phyloP scores from a whole-genome alignment of 495 filamentous ascomycete species.

The Penicillium coffeae region DNA sequence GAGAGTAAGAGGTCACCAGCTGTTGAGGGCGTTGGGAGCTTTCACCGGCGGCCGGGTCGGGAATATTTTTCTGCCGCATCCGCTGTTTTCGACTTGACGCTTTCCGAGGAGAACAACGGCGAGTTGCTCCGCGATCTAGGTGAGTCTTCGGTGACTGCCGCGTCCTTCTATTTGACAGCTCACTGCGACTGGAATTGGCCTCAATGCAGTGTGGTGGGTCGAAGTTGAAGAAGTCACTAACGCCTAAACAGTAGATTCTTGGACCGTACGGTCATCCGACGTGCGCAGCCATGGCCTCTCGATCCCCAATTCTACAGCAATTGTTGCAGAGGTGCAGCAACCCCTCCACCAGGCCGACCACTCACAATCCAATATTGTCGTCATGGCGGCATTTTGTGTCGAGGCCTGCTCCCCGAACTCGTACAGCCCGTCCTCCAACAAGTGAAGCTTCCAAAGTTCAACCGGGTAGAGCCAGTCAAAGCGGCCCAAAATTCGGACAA shows the following conservation, averaged over 20 bases:
- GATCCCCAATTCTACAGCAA: conserved; percentile 25
- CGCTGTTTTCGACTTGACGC: conserved; percentile 20
- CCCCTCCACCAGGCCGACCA: conserved; percentile 8
- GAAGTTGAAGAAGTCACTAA: background rate
- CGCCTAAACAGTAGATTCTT: background rate
- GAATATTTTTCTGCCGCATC: conserved; percentile 47
- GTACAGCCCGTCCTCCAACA: conserved; percentile 3
- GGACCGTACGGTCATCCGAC: background rate
- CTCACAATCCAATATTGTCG: conserved; percentile 8
- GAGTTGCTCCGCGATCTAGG: conserved; percentile 6
- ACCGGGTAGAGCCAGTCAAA: background rate
- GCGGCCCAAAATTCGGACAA: conserved; percentile 13
- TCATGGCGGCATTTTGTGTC: conserved; percentile 37
- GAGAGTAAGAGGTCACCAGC: conserved; percentile 10
- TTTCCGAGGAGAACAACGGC: conserved; percentile 25
- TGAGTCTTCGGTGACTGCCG: conserved; percentile 9
- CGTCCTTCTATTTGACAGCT: background rate
- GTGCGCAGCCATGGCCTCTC: conserved; percentile 28
- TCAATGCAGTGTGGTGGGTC: background rate
- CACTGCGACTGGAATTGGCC: no score
- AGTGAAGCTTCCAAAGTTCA: background rate
- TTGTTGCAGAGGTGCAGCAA: conserved; percentile 27
- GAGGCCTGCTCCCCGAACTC: conserved; percentile 13
- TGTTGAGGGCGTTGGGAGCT: conserved; percentile 44
- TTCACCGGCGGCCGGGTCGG: conserved; percentile 44